A percentile compares a stretch with the other conserved stretches of the same genome.
These are phyloP conservation scores for Ramalina intermedia DNA, from an alignment of 495 filamentous ascomycete species.

Conservation along the genomic window DNA sequence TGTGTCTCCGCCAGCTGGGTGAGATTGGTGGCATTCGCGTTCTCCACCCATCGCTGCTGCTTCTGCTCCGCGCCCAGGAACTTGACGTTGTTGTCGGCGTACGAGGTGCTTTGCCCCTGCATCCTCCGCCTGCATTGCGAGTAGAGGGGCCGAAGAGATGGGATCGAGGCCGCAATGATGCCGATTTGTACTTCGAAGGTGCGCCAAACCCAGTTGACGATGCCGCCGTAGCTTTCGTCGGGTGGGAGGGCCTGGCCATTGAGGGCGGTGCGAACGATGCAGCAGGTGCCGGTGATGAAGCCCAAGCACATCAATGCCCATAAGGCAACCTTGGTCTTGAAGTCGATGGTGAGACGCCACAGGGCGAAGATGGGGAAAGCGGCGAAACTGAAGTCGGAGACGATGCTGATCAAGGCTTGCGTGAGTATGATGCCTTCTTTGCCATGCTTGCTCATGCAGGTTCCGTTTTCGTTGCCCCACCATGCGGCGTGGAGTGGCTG, in stretches of 20 bases:
- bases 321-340: constrained; percentile 12
- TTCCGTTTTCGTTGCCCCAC: constrained; percentile 11
- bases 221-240: constrained; percentile 12
- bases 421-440: constrained; percentile 10
- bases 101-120: neutral
- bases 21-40: neutral
- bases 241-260: constrained; percentile 10
- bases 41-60: constrained; percentile 10
- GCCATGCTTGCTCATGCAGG: constrained; percentile 6
- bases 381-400: constrained; percentile 14
- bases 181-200: constrained; percentile 14
- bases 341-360: constrained; percentile 12
- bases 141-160: constrained; percentile 10
- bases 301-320: constrained; percentile 15
- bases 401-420: constrained; percentile 13
- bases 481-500: constrained; percentile 13
- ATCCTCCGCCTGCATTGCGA: neutral
- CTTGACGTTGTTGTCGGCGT: constrained; percentile 8
- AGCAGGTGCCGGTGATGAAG: constrained; percentile 12
- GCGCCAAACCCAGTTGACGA: constrained; percentile 15
- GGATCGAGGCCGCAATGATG: constrained; percentile 15
- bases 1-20: neutral
- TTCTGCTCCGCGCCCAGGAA: constrained; percentile 7
- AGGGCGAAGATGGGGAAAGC: constrained; percentile 11
- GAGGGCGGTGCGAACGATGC: constrained; percentile 13